These are phyloP conservation scores for Iris macrosiphon DNA, from an alignment of 106 monocot species.

Conservation along the genomic window DNA sequence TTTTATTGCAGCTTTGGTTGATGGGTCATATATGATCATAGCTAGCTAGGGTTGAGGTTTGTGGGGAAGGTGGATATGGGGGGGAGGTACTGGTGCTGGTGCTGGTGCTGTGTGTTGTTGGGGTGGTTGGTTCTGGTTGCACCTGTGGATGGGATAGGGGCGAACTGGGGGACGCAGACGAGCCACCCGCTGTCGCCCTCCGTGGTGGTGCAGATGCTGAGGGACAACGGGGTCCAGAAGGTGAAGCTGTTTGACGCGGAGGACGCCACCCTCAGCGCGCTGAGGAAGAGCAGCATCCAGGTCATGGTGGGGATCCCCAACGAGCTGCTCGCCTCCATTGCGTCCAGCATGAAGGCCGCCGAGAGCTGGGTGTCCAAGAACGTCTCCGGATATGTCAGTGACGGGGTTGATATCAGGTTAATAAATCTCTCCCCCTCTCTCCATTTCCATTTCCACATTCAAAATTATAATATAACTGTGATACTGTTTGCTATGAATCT, in stretches of 20 bases:
- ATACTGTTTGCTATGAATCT: too few species aligned
- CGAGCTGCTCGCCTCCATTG: constrained; percentile 59
- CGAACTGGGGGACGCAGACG: constrained; percentile 89
- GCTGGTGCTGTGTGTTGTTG: constrained; percentile 3
- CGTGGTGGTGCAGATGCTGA: constrained; percentile 73
- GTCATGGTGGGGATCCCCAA: constrained; percentile 97
- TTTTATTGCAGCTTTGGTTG: too few species aligned
- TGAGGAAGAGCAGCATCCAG: constrained; percentile 67
- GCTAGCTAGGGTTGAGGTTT: too few species aligned
- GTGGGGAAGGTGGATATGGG: too few species aligned
- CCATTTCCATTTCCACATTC: too few species aligned
- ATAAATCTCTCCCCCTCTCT: background rate
- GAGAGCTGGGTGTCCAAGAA: constrained; percentile 73
- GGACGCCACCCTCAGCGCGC: constrained; percentile 39
- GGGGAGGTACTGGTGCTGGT: too few species aligned
- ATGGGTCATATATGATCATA: too few species aligned
- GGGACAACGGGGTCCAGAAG: constrained; percentile 74
- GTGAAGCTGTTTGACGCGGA: constrained; percentile 93
- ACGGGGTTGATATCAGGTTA: constrained; percentile 83
- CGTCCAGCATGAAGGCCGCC: constrained; percentile 43
- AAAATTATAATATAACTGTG: too few species aligned
- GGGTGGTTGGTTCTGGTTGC: constrained; percentile 19
- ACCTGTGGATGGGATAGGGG: constrained; percentile 59
- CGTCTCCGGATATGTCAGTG: constrained; percentile 59
- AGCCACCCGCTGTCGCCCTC: constrained; percentile 68